These are phyloP conservation scores for Leptographium galeiforme DNA, from an alignment of 2,329 filamentous ascomycete genomes.

Conservation along the genomic window DNA sequence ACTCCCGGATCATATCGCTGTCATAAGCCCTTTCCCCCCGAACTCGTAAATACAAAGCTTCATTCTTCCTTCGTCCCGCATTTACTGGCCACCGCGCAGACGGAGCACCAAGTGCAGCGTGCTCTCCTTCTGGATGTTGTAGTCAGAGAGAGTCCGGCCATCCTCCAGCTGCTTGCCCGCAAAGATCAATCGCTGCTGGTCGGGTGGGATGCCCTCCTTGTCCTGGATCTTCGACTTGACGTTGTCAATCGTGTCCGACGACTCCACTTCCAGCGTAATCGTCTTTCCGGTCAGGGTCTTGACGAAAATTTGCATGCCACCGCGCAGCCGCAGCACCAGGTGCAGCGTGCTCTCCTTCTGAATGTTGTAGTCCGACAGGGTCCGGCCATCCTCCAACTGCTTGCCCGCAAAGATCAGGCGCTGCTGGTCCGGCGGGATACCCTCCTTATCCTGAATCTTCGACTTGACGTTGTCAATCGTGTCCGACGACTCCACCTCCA, in stretches of 20 bases:
- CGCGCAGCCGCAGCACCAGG: constrained; percentile 66
- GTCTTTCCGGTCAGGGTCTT: constrained; percentile 60
- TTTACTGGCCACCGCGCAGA: constrained; percentile 50
- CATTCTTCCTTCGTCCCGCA: neutral
- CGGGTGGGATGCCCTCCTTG: constrained; percentile 58
- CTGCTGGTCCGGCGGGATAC: constrained; percentile 89
- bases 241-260: constrained; percentile 56
- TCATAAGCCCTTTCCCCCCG: neutral
- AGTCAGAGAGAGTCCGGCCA: constrained; percentile 69
- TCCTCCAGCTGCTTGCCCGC: constrained; percentile 62
- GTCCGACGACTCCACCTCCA: constrained; percentile 79
- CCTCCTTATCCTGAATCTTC: constrained; percentile 90
- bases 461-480: constrained; percentile 91
- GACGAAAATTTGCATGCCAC: constrained; percentile 67
- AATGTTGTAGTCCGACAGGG: constrained; percentile 90
- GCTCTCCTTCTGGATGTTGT: constrained; percentile 76
- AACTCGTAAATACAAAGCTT: neutral
- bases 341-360: constrained; percentile 82
- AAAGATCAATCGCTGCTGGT: constrained; percentile 59
- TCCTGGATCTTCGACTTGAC: constrained; percentile 60
- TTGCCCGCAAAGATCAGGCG: constrained; percentile 89
- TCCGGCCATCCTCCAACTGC: constrained; percentile 85
- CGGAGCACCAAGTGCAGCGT: constrained; percentile 59
- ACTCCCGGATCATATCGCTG: neutral
- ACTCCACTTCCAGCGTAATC: constrained; percentile 55